A percentile compares a stretch with the other conserved stretches of the same genome.
Evolutionary conservation across 768 basidiomycete genomes (phyloP).

Genomic region (Hygrophorus russula): DNA sequence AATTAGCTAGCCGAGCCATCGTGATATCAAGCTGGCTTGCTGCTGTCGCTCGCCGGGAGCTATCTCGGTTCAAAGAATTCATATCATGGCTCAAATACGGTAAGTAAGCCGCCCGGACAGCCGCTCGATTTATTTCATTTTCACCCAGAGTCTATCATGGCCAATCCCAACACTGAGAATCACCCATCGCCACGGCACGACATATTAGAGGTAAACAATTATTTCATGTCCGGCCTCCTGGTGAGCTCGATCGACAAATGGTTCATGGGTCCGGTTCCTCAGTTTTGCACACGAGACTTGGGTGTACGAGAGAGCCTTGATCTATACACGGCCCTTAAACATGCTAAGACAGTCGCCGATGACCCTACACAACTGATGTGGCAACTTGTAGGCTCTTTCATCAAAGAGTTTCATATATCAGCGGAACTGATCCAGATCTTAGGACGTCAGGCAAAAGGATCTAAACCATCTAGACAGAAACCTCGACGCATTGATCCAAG

Average conservation of each 20-base stretch:
- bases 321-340: constrained; percentile 30
- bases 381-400: constrained; percentile 36
- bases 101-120: constrained; percentile 17
- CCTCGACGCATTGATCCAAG: constrained; percentile 51
- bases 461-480: constrained; percentile 54
- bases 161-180: constrained; percentile 41
- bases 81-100: constrained; percentile 69
- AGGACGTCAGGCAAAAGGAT: constrained; percentile 40
- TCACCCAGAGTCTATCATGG: constrained; percentile 35
- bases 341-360: constrained; percentile 36
- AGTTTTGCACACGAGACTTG: constrained; percentile 37
- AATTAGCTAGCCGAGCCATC: constrained; percentile 44
- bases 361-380: constrained; percentile 36
- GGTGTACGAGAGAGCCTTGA: constrained; percentile 27
- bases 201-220: constrained; percentile 70
- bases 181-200: constrained; percentile 50
- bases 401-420: constrained; percentile 6
- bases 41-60: constrained; percentile 51
- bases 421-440: constrained; percentile 18
- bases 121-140: constrained; percentile 5
- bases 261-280: constrained; percentile 58
- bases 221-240: constrained; percentile 60
- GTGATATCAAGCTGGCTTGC: constrained; percentile 61
- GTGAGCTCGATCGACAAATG: constrained; percentile 66
- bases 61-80: constrained; percentile 68